A percentile compares a stretch with the other conserved stretches of the same genome.
Conservation (phyloP, 1,139 yeast genomes). For the Spathaspora sp. region DNA sequence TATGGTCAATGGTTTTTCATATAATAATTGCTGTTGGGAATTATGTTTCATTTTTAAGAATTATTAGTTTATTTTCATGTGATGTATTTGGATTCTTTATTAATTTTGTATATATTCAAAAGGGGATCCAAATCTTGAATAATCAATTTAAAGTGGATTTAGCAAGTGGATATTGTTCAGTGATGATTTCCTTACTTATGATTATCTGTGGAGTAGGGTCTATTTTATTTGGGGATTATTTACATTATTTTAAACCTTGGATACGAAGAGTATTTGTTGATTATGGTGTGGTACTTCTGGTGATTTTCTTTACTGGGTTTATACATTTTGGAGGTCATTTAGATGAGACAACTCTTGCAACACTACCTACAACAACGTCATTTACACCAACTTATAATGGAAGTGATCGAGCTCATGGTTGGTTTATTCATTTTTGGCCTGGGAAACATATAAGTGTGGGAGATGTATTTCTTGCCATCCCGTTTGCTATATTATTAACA, state of each 20-base stretch:
- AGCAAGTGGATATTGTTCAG: slow-evolving; percentile 73
- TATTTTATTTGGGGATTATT: slow-evolving; percentile 55
- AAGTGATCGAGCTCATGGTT: slow-evolving; percentile 47
- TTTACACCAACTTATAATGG: slow-evolving; percentile 66
- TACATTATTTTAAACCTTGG: slow-evolving; percentile 59
- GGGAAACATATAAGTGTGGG: slow-evolving; percentile 57
- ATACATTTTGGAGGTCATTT: slow-evolving; percentile 85
- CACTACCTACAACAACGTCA: slow-evolving; percentile 69
- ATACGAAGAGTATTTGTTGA: slow-evolving; percentile 74
- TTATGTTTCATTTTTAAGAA: slow-evolving; percentile 64
- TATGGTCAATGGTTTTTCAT: slow-evolving; percentile 90
- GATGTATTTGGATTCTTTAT: slow-evolving; percentile 93
- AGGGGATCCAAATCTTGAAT: slow-evolving; percentile 79
- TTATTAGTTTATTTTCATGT: slow-evolving; percentile 82
- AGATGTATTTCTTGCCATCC: slow-evolving; percentile 83
- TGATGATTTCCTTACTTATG: slow-evolving; percentile 71
- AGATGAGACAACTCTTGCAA: slow-evolving; percentile 48
- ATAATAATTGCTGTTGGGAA: slow-evolving; percentile 69
- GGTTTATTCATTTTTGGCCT: slow-evolving; percentile 83
- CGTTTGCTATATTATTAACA: slow-evolving; percentile 85
- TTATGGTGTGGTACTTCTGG: slow-evolving; percentile 80
- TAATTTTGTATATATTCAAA: slow-evolving; percentile 84
- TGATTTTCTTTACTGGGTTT: slow-evolving; percentile 89
- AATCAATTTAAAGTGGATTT: slow-evolving; percentile 58
- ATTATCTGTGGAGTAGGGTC: slow-evolving; percentile 71